Base-by-base conservation (phyloP, 2,329 filamentous ascomycete genomes). In the Botryotinia globosa region DNA sequence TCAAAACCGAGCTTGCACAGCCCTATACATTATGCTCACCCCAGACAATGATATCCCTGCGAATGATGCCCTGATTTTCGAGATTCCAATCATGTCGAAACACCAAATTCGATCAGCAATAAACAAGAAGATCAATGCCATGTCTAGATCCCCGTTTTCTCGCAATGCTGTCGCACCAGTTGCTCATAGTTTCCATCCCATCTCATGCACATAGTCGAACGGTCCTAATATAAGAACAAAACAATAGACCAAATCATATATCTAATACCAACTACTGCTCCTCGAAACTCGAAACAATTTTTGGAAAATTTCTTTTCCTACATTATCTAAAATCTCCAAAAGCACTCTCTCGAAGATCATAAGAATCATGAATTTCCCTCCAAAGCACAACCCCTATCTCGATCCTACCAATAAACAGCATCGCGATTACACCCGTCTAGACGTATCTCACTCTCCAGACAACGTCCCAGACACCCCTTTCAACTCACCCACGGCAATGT, bases 381-480 rank as follows among this genome's bases (percentile, higher is more conserved):
- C n/a, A n/a, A 71, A 66, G 48, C 25, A 66, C 39, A 66, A 71
- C 37, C 61, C 61, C 5, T 71, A 71, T 34, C 61, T 71, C 69
- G 48, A 71, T 34, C 45, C 69, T 20, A 64, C n/a, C 7, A 71
- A 71, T 29, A 71, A 34, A 54, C n/a, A 54, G n/a, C 69, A 66
- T 9, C 44, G 59, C n/a, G 37, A 68, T n/a, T 68, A 68, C 29
- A 66, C 61, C 25, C 69, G 69, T 5, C 37, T 54, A n/a, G 59
- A 71, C 61, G 22, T 66, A 39, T 54, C 61, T 34, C 44, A 71
- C 7, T 66, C 44, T 25, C 44, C 69, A 32, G 61, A 71, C 45
- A 54, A n/a, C 61, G 69, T 71, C 29, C 69, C 69, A 42, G 69
- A 71, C 22, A 71, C 69, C 25, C 69, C 69, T 14, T 58, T 71